Percentiles rank a stretch among this genome's conserved stretches.
Evolutionary conservation across 2,329 filamentous ascomycete genomes (phyloP).

Genomic region (Aschersonia sp.): DNA sequence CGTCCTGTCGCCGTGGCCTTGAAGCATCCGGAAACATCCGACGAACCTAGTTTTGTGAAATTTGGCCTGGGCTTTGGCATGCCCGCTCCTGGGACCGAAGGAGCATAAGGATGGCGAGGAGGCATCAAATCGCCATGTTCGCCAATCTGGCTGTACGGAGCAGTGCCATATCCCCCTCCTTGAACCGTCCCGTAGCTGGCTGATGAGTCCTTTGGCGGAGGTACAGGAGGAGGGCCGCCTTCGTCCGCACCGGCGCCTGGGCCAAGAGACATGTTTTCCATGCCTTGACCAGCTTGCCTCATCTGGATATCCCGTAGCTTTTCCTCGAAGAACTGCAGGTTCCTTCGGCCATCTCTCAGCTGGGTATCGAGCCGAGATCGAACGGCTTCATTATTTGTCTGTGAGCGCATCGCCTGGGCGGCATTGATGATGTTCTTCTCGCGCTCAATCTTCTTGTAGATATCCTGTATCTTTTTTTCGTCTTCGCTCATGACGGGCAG

Average conservation of each 20-base stretch:
- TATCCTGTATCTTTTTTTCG: constrained; percentile 55
- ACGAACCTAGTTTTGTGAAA: constrained; percentile 87
- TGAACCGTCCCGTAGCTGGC: constrained; percentile 30
- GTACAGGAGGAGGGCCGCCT: constrained; percentile 33
- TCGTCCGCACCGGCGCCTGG: constrained; percentile 23
- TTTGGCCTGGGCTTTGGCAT: constrained; percentile 69
- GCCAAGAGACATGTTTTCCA: constrained; percentile 53
- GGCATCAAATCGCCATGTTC: constrained; percentile 65
- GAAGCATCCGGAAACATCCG: not conserved
- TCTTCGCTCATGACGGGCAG: constrained; percentile 46
- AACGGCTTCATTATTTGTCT: constrained; percentile 85
- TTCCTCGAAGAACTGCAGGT: constrained; percentile 92
- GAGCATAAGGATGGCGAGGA: constrained; percentile 63
- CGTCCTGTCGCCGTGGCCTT: not conserved
- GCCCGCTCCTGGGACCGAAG: constrained; percentile 47
- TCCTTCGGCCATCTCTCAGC: constrained; percentile 83
- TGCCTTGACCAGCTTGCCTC: constrained; percentile 55
- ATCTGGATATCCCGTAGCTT: constrained; percentile 78
- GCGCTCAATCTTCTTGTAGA: constrained; percentile 94
- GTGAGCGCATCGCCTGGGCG: constrained; percentile 87
- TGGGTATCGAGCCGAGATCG: constrained; percentile 83
- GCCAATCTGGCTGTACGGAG: constrained; percentile 40
- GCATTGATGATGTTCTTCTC: constrained; percentile 92
- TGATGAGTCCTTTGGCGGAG: constrained; percentile 58
- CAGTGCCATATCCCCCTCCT: constrained; percentile 38